Conservation (phyloP, 2,329 filamentous ascomycete species). For the Hortaea sp. region DNA sequence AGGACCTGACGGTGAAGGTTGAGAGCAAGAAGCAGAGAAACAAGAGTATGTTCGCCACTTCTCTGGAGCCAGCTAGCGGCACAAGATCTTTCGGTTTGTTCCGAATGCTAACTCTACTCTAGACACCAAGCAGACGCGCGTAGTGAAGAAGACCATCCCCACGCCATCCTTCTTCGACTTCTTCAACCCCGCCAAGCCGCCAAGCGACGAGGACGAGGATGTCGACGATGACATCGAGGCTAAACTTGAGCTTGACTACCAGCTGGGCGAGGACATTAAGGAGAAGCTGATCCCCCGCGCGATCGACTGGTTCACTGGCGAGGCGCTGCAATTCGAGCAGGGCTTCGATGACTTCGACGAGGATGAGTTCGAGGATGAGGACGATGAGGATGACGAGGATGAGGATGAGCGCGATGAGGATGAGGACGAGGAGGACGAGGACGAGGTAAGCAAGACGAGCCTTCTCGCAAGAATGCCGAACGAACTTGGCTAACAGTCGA, state of each 20-base stretch:
- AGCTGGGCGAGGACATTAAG: conserved; percentile 98
- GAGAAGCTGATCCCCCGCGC: conserved; percentile 98
- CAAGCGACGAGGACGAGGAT: conserved; percentile 66
- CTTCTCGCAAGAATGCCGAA: background rate
- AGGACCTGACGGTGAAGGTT: conserved; percentile 86
- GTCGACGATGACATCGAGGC: conserved; percentile 88
- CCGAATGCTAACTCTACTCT: conserved; percentile 11
- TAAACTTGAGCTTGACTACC: conserved; percentile 94
- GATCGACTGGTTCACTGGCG: conserved; percentile 98
- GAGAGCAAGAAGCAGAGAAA: conserved; percentile 99
- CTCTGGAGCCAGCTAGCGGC: background rate
- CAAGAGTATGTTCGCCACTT: conserved; percentile 65
- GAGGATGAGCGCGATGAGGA: conserved; percentile 72
- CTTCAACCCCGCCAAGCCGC: conserved; percentile 90
- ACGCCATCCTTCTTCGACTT: conserved; percentile 98
- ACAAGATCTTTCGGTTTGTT: background rate
- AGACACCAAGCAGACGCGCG: conserved; percentile 98
- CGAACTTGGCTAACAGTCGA: conserved; percentile 13
- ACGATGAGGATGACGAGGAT: conserved; percentile 86
- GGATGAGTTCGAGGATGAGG: conserved; percentile 78
- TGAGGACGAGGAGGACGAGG: conserved; percentile 45
- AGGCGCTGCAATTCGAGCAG: conserved; percentile 94
- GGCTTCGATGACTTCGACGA: conserved; percentile 75
- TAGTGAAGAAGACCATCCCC: conserved; percentile 97
- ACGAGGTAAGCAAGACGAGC: conserved; percentile 34